A percentile compares a stretch with the other conserved stretches of the same genome.
Conservation (phyloP, 331 rosid species). For the Erythrophleum ivorense region DNA sequence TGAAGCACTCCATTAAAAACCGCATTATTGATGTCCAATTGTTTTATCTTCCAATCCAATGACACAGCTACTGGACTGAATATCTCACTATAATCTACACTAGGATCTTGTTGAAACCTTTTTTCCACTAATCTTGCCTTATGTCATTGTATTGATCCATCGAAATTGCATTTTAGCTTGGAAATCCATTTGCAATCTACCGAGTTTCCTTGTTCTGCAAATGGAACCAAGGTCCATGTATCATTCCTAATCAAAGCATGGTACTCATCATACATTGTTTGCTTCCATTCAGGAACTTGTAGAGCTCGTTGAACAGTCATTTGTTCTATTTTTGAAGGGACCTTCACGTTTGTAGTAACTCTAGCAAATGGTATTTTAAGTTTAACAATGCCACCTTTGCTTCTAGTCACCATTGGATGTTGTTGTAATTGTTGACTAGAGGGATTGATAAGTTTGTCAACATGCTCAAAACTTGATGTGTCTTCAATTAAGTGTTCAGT, state of each 20-base stretch:
- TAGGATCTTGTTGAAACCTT: neutral
- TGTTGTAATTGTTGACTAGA: no score
- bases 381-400: no score
- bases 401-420: no score
- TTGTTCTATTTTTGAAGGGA: neutral
- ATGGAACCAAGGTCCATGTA: neutral
- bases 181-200: neutral
- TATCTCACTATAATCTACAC: neutral
- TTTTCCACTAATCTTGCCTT: neutral
- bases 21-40: neutral
- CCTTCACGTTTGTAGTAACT: no score
- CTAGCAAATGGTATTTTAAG: no score
- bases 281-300: neutral
- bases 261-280: neutral
- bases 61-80: neutral
- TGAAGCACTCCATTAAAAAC: neutral
- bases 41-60: neutral
- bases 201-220: no score
- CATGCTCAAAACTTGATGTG: no score
- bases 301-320: neutral
- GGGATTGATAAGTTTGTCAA: no score
- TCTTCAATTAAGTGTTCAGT: no score
- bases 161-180: neutral
- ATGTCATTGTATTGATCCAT: neutral
- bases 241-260: neutral